Percentiles rank a stretch among this genome's conserved stretches.
These are phyloP conservation scores for Schwanniomyces etchellsii DNA, from an alignment of 1,139 yeast genomes.

Conservation along the genomic window DNA sequence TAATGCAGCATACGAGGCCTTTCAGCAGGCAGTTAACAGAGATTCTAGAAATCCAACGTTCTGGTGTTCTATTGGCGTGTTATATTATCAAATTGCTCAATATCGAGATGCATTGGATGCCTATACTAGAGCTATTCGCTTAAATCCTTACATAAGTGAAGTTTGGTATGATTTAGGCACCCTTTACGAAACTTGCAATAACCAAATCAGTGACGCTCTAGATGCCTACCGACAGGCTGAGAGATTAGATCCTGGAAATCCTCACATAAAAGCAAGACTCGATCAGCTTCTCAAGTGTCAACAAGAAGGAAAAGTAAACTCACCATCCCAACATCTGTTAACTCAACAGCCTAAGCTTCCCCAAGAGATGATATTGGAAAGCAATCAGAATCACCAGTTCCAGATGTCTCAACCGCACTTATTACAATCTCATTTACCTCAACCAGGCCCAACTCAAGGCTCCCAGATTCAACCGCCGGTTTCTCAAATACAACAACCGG, in stretches of 20 bases:
- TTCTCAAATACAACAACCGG: slow-evolving; percentile 8
- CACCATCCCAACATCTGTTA: slow-evolving; percentile 65
- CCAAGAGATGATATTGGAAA: slow-evolving; percentile 54
- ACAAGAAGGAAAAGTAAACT: slow-evolving; percentile 64
- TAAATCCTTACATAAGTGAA: slow-evolving; percentile 92
- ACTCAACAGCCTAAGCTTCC: slow-evolving; percentile 55
- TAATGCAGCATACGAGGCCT: slow-evolving; percentile 94
- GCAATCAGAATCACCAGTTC: slow-evolving; percentile 28
- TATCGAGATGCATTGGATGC: slow-evolving; percentile 97
- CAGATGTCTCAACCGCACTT: slow-evolving; percentile 15
- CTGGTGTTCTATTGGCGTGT: slow-evolving; percentile 98
- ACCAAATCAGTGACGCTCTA: slow-evolving; percentile 88
- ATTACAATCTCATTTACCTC: slow-evolving; percentile 9
- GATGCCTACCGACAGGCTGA: slow-evolving; percentile 98
- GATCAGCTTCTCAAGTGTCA: slow-evolving; percentile 77
- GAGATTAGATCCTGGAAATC: slow-evolving; percentile 87
- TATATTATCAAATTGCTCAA: slow-evolving; percentile 92
- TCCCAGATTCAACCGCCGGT: slow-evolving; percentile 8
- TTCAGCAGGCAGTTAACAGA: slow-evolving; percentile 96
- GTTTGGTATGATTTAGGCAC: slow-evolving; percentile 99
- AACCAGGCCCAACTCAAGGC: slow-evolving; percentile 15
- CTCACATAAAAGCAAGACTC: slow-evolving; percentile 88
- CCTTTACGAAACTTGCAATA: slow-evolving; percentile 92
- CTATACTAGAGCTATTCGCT: slow-evolving; percentile 89
- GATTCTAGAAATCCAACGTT: slow-evolving; percentile 96